Percentiles rank a stretch among this genome's conserved stretches.
These are phyloP conservation scores for Beauveria caledonica DNA, from an alignment of 2,329 filamentous ascomycete genomes.

Conservation along the genomic window DNA sequence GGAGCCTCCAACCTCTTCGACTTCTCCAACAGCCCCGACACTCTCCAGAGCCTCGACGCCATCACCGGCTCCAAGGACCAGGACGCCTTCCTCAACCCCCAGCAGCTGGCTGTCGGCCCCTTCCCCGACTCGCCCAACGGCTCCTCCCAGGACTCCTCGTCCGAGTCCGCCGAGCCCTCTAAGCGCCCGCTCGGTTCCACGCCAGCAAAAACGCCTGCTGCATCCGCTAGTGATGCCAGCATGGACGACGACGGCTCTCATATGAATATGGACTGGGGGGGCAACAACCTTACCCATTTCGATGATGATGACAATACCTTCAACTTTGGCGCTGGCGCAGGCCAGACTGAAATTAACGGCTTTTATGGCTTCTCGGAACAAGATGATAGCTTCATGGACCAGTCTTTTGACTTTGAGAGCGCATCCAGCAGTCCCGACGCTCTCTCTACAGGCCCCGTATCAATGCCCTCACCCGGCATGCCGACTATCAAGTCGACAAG, in stretches of 20 bases:
- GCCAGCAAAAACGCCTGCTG: conserved; percentile 36
- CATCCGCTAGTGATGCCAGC: conserved; percentile 30
- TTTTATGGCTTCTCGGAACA: conserved; percentile 25
- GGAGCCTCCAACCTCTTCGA: conserved; percentile 26
- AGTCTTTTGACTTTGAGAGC: conserved; percentile 50
- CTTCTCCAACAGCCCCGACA: conserved; percentile 30
- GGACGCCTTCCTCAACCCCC: conserved; percentile 25
- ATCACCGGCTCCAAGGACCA: conserved; percentile 22
- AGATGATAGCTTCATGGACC: conserved; percentile 38
- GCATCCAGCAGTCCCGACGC: conserved; percentile 48
- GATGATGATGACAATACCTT: conserved; percentile 31
- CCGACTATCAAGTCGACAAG: conserved; percentile 30
- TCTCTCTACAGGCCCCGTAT: conserved; percentile 16
- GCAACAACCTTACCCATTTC: conserved; percentile 24
- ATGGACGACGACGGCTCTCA: conserved; percentile 35
- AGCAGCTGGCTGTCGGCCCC: conserved; percentile 29
- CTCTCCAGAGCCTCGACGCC: conserved; percentile 26
- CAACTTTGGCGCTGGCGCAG: conserved; percentile 23
- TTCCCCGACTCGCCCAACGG: conserved; percentile 34
- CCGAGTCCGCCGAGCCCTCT: conserved; percentile 41
- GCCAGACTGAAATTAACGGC: conserved; percentile 20
- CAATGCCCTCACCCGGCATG: conserved; percentile 37
- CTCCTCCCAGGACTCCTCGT: conserved; percentile 41
- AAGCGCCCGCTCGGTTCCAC: conserved; percentile 39
- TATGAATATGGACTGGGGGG: conserved; percentile 36